These are phyloP conservation scores for Sesbania bispinosa DNA, from an alignment of 306 rosid species.

Conservation along the genomic window DNA sequence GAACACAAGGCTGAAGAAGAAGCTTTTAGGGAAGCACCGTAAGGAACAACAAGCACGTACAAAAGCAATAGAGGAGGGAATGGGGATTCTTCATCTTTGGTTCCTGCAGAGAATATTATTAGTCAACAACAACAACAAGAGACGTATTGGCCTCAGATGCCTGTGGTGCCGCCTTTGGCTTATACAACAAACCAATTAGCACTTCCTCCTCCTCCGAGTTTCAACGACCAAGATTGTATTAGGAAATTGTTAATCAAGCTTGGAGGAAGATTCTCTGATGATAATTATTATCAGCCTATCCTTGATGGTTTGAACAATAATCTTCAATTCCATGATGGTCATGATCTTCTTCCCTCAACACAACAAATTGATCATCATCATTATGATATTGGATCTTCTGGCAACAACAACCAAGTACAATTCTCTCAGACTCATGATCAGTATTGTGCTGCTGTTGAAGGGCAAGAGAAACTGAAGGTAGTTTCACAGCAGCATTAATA, in stretches of 20 bases:
- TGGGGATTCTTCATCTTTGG: conserved; percentile 14
- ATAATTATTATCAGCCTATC: conserved; percentile 16
- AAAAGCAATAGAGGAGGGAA: conserved; percentile 25
- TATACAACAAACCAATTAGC: conserved; percentile 27
- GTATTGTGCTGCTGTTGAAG: not conserved
- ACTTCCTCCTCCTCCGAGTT: too few species aligned
- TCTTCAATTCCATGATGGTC: conserved; percentile 23
- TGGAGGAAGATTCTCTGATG: conserved; percentile 59
- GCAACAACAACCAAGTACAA: conserved; percentile 19
- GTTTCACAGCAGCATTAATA: conserved; percentile 23
- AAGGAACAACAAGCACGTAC: conserved; percentile 49
- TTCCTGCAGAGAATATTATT: not conserved
- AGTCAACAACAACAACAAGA: conserved; percentile 10
- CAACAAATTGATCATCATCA: conserved; percentile 8
- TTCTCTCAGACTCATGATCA: conserved; percentile 20
- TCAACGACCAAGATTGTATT: conserved; percentile 54
- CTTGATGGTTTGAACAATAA: conserved; percentile 9
- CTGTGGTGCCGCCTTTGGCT: conserved; percentile 38
- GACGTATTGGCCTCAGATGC: conserved; percentile 62
- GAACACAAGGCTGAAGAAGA: conserved; percentile 92
- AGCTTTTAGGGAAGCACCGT: conserved; percentile 76
- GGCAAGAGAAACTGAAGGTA: conserved; percentile 5
- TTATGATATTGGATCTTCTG: conserved; percentile 26
- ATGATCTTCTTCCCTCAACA: not conserved
- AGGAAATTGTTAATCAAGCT: conserved; percentile 57